Percentiles rank a stretch among this genome's conserved stretches.
These are phyloP conservation scores for Ceratonia siliqua DNA, from an alignment of 306 rosid species.

Conservation along the genomic window DNA sequence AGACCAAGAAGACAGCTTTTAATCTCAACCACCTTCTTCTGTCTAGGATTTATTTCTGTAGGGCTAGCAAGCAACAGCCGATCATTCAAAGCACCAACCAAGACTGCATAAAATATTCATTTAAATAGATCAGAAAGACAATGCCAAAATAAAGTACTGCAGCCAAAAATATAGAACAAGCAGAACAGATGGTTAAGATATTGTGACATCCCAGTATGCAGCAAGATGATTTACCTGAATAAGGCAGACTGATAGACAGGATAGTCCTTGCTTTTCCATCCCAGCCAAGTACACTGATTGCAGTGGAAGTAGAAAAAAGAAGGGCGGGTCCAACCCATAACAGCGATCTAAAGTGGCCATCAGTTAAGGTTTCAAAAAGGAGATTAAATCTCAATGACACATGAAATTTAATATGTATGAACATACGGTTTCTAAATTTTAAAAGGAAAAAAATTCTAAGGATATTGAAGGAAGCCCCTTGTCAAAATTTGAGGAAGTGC, in stretches of 20 bases:
- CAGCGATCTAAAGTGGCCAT: constrained; percentile 84
- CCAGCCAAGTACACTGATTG: constrained; percentile 93
- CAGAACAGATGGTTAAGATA: constrained; percentile 31
- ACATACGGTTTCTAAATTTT: constrained; percentile 15
- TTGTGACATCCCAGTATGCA: constrained; percentile 24
- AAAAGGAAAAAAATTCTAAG: constrained; percentile 37
- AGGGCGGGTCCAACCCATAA: constrained; percentile 98
- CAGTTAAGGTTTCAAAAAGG: constrained; percentile 61
- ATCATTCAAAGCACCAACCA: constrained; percentile 91
- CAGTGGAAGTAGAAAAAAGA: constrained; percentile 91
- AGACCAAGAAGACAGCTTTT: constrained; percentile 98
- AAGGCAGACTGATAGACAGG: constrained; percentile 80
- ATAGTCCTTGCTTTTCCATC: constrained; percentile 94
- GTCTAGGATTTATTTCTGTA: constrained; percentile 85
- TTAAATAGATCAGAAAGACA: constrained; percentile 36
- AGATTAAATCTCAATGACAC: constrained; percentile 16
- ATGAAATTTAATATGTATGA: not conserved
- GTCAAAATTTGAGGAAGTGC: constrained; percentile 78
- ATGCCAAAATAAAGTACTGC: not conserved
- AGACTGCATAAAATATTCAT: constrained; percentile 57
- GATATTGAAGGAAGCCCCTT: constrained; percentile 98
- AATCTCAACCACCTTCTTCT: constrained; percentile 80
- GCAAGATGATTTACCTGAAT: constrained; percentile 62
- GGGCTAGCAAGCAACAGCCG: constrained; percentile 83
- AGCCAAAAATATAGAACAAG: constrained; percentile 3